Percentiles rank a stretch among this genome's conserved stretches.
Evolutionary conservation across 805 yeast genomes (phyloP).

Genomic region (Sugiyamaella boreocaroliniensis): DNA sequence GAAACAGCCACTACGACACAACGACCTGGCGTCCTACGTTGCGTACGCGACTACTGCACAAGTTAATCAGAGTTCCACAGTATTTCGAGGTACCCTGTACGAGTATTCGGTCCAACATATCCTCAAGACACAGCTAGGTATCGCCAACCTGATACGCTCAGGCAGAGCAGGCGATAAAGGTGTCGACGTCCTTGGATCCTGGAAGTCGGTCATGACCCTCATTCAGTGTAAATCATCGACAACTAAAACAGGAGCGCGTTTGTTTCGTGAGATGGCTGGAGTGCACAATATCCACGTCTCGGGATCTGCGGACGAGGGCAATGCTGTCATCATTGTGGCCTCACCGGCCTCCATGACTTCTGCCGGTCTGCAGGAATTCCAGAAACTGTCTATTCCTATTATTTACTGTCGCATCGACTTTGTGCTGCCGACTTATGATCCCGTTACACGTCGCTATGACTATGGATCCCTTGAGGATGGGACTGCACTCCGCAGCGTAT

Average conservation of each 20-base stretch:
- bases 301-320: conserved; percentile 2
- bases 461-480: conserved; percentile 5
- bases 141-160: conserved; percentile 36
- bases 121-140: conserved; percentile 35
- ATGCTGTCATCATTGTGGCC: conserved; percentile 9
- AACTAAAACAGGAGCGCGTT: conserved; percentile 39
- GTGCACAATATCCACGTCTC: conserved; percentile 30
- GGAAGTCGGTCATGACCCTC: conserved; percentile 38
- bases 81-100: conserved; percentile 49
- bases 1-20: conserved; percentile 22
- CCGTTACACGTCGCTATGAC: neutral
- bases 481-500: conserved; percentile 4
- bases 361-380: conserved; percentile 8
- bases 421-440: conserved; percentile 1
- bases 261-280: conserved; percentile 50
- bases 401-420: conserved; percentile 11
- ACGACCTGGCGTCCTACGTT: conserved; percentile 31
- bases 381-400: conserved; percentile 8
- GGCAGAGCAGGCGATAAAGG: conserved; percentile 58
- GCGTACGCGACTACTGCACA: conserved; percentile 30
- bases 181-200: conserved; percentile 47
- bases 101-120: conserved; percentile 41
- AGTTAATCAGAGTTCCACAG: conserved; percentile 42
- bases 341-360: conserved; percentile 10
- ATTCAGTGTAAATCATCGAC: conserved; percentile 52